Conservation (phyloP, 2,329 filamentous ascomycete genomes). For the Penicillium carneum region DNA sequence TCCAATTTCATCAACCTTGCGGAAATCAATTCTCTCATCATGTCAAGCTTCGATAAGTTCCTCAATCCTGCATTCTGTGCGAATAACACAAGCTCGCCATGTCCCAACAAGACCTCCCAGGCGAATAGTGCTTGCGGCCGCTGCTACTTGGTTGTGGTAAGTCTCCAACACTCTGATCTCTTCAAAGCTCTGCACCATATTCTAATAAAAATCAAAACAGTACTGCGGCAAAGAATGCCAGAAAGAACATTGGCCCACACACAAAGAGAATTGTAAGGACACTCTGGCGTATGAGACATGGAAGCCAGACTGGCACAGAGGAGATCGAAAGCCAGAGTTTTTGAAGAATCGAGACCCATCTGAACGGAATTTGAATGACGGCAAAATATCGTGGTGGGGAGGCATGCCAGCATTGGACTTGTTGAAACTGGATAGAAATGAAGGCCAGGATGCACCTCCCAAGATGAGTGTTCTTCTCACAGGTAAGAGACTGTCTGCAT, state of each 20-base stretch:
- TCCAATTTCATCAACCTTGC: background rate
- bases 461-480: background rate
- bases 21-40: background rate
- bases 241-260: background rate
- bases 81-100: background rate
- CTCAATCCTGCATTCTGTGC: slow-evolving; percentile 1
- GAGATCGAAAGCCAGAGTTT: background rate
- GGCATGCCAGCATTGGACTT: slow-evolving; percentile 1
- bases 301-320: slow-evolving; percentile 3
- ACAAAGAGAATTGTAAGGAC: background rate
- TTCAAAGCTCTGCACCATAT: background rate
- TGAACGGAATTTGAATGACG: background rate
- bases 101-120: background rate
- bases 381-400: slow-evolving; percentile 2
- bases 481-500: background rate
- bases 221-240: slow-evolving; percentile 3
- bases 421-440: slow-evolving; percentile 5
- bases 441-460: background rate
- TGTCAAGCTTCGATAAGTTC: background rate
- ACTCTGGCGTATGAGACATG: background rate
- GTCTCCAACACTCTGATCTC: background rate
- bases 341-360: background rate
- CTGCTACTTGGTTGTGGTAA: slow-evolving; percentile 3
- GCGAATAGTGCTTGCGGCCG: background rate
- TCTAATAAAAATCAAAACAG: background rate